Base-by-base conservation (phyloP, 2,329 filamentous ascomycete species). In the Thielaviopsis euricoi region DNA sequence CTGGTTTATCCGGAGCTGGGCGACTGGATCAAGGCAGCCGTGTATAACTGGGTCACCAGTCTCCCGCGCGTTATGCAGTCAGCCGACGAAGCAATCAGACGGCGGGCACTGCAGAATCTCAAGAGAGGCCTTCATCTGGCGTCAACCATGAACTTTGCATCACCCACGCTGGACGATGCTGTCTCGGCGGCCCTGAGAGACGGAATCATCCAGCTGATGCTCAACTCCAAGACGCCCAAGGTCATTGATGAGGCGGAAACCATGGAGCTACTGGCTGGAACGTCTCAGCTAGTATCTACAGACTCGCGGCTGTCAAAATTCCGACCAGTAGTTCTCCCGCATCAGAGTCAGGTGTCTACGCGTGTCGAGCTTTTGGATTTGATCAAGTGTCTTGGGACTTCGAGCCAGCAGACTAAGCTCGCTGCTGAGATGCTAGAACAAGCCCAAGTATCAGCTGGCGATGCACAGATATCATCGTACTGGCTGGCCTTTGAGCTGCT, bases 31-130 rank as follows among this genome's bases (percentile, higher is more conserved):
- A 87, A 87, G 64, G 78, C 76, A 26, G 85, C 80, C 0, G 75
- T 94, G 0, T 86, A 91, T 67, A 83, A 82, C 56, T 96, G 90
- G 89, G 78, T 90, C 23, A 80, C 81, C 2, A 84, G 87, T 48
- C 77, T 98, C 19, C 85, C 91, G 5, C 80, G 89, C 17, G 71
- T 88, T 15, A 90, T 96, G 82, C 88, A 91, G 67, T 81, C 83
- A 9, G 85, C 83, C 63, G 89, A 97, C 64, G 89, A 95, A 63
- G 76, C 76, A n/a, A 74, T 78, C 26, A 95, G 94, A 67, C 77
- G 82, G 61, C 77, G 79, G 58, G 82, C 84, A 1, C 78, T 97
- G 25, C 77, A 78, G 26, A 87, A 91, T 62, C 77, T 98, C n/a
- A 80, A 85, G 15, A 85, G 83, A 53, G 83, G 86, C 0, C 82